Evolutionary conservation across 1,139 yeast genomes (phyloP).

Genomic region (Yamadazyma atmosphaerica): DNA sequence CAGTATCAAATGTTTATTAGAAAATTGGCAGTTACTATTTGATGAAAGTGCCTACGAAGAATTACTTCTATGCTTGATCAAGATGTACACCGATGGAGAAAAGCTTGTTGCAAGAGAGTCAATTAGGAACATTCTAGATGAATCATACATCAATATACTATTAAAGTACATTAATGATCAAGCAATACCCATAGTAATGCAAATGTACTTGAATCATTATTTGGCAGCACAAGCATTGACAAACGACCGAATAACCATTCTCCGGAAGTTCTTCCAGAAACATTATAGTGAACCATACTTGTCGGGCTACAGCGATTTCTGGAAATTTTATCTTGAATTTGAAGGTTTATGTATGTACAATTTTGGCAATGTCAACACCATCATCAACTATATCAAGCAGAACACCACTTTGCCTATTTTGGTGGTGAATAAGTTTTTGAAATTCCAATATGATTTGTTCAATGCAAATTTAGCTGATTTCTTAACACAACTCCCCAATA

Average conservation of each 20-base stretch:
- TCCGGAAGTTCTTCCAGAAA: constrained; percentile 32
- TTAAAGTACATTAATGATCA: constrained; percentile 27
- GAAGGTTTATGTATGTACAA: constrained; percentile 46
- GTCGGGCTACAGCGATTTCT: constrained; percentile 46
- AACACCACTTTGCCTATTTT: constrained; percentile 49
- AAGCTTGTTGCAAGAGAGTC: constrained; percentile 4
- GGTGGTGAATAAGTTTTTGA: constrained; percentile 40
- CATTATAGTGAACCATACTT: constrained; percentile 39
- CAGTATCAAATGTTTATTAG: constrained; percentile 20
- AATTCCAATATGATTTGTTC: constrained; percentile 21
- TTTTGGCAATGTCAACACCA: constrained; percentile 39
- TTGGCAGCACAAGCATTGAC: background rate
- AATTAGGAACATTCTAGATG: constrained; percentile 8
- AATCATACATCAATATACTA: constrained; percentile 12
- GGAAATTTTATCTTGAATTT: constrained; percentile 57
- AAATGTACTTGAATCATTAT: constrained; percentile 18
- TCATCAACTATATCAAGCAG: constrained; percentile 43
- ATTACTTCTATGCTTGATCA: constrained; percentile 3
- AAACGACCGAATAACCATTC: background rate
- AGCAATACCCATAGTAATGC: constrained; percentile 27
- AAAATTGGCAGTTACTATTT: constrained; percentile 18
- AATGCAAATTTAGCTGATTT: constrained; percentile 25
- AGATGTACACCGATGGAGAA: constrained; percentile 3
- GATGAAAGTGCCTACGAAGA: background rate
- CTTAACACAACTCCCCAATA: constrained; percentile 16